A percentile compares a stretch with the other conserved stretches of the same genome.
Conservation (phyloP, 495 filamentous ascomycete genomes). For the Annulohypoxylon bovei region DNA sequence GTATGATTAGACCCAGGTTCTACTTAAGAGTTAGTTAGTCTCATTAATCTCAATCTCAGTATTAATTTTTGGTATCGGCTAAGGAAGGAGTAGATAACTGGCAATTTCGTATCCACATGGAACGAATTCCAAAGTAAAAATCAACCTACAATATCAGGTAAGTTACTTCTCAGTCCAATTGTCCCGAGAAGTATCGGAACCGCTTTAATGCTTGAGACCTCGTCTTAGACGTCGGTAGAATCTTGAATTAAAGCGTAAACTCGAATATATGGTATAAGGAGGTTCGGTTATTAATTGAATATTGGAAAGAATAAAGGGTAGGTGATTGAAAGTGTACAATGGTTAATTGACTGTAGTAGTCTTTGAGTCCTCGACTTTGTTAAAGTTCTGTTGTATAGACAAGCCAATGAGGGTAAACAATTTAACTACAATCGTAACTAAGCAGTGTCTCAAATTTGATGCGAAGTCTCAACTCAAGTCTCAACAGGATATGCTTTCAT, state of each 20-base stretch:
- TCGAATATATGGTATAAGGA: not conserved
- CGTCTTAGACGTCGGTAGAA: not conserved
- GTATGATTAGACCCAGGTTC: not conserved
- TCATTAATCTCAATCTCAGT: not conserved
- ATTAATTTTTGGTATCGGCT: not conserved
- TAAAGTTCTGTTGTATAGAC: not conserved
- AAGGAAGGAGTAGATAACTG: not conserved
- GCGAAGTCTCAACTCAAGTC: too few relatives aligned
- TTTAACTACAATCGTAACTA: not conserved
- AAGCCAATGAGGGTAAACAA: not conserved
- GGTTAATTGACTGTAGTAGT: not conserved
- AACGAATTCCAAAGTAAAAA: not conserved
- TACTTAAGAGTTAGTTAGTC: not conserved
- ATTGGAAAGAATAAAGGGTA: not conserved
- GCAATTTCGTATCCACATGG: too few relatives aligned
- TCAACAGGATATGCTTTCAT: not conserved
- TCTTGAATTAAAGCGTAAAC: not conserved
- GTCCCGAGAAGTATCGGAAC: not conserved
- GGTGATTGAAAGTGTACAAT: not conserved
- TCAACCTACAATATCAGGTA: slow-evolving; percentile 18
- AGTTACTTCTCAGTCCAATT: not conserved
- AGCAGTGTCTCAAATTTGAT: not conserved
- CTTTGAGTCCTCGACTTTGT: not conserved
- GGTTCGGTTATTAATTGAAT: not conserved
- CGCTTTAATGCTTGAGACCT: not conserved